A percentile compares a stretch with the other conserved stretches of the same genome.
phyloP scores from a whole-genome alignment of 306 rosid species.

The Lathyrus tuberosus region DNA sequence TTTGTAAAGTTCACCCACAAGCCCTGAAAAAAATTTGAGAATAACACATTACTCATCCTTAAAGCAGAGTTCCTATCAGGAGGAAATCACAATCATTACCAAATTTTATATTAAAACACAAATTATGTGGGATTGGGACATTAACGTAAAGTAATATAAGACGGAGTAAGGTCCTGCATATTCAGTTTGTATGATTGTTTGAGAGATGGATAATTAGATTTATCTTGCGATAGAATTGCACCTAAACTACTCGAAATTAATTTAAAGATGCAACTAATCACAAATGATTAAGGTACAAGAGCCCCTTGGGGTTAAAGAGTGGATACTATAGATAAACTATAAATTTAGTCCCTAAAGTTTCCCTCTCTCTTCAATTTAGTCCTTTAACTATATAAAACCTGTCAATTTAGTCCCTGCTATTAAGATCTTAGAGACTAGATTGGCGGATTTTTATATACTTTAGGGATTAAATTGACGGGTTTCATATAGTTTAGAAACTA shows the following conservation, averaged over 20 bases:
- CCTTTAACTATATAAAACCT: no score
- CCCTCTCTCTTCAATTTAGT: background rate
- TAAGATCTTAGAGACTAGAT: no score
- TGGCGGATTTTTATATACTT: no score
- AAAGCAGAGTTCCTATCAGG: constrained; percentile 2
- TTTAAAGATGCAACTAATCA: background rate
- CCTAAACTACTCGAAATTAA: background rate
- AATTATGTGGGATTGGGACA: constrained; percentile 17
- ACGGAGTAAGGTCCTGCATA: constrained; percentile 4
- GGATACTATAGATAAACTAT: background rate
- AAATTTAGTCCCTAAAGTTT: background rate
- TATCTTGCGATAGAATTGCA: constrained; percentile 11
- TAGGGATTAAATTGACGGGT: no score
- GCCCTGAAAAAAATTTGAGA: constrained; percentile 63
- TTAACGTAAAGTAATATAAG: background rate
- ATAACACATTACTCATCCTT: constrained; percentile 27
- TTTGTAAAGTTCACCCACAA: constrained; percentile 80
- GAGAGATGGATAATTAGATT: constrained; percentile 27
- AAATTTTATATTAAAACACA: constrained; percentile 5
- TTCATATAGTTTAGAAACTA: no score
- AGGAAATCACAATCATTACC: constrained; percentile 13
- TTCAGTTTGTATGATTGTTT: constrained; percentile 4
- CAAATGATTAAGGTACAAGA: constrained; percentile 10
- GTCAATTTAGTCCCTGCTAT: no score
- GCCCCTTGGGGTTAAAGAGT: background rate